Percentiles rank a stretch among this genome's conserved stretches.
Conservation (phyloP, 108 stramenopile species). For the Skeletonema potamos region DNA sequence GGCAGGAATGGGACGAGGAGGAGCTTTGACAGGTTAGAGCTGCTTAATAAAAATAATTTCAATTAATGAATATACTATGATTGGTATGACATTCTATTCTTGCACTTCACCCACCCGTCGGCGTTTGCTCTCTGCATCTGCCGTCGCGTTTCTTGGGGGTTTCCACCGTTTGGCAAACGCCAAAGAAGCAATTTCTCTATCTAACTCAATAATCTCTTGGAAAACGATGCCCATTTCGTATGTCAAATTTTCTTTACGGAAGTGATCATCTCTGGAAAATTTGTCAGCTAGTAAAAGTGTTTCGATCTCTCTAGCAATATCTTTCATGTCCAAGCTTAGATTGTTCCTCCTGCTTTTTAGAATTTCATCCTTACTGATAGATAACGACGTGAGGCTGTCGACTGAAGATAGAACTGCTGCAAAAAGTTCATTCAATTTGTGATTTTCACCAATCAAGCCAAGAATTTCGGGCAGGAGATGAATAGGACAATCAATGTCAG, state of each 20-base stretch:
- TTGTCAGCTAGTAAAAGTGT: neutral
- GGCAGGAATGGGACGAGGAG: slow-evolving; percentile 87
- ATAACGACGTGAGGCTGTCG: neutral
- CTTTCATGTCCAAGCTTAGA: neutral
- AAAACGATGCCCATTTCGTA: no score
- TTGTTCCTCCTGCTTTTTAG: neutral
- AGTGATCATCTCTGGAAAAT: no score
- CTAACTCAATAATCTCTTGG: no score
- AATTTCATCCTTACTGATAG: neutral
- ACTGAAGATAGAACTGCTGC: neutral
- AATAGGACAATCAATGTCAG: neutral
- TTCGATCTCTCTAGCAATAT: neutral
- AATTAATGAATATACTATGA: neutral
- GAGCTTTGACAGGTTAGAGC: slow-evolving; percentile 59
- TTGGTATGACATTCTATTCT: neutral
- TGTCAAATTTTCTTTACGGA: no score
- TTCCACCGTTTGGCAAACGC: no score
- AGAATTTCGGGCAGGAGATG: neutral
- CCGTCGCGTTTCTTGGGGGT: no score
- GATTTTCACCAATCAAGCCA: neutral
- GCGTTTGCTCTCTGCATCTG: neutral
- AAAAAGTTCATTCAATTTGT: neutral
- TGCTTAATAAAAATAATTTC: neutral
- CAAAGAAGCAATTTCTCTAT: no score
- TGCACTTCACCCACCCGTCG: neutral